Evolutionary conservation across 441 rosid genomes (phyloP), one percentile per base, ranked within the genome.

Genomic region (Gossypium davidsonii): DNA sequence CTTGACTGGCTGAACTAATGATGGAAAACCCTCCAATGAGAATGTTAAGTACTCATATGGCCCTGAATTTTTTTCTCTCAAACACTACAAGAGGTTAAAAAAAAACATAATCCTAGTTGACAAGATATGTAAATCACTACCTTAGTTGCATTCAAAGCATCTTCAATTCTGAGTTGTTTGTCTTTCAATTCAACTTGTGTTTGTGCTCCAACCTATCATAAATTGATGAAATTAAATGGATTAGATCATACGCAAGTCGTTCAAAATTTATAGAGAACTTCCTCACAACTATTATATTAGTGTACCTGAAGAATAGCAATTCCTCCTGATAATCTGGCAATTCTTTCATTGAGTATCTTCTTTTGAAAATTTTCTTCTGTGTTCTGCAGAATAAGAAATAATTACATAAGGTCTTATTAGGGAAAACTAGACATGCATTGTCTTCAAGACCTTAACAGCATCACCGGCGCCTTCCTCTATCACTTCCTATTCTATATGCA

Each of bases 141-240:
- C 97, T 94, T 94, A 4, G 98, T 94, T 59, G 98, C 97, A 79
- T 94, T 94, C 75, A 92, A 73, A 77, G 98, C 97, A 87, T 92
- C 98, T 84, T 92, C 98, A 37, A 87, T 80, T 66, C 89, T 86
- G 56, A 92, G 86, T 82, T 89, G 91, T 75, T 92, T 94, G 76
- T 94, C 98, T 82, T 91, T 94, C 83, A 91, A 77, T 79, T 94
- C 97, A 66, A 91, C 88, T 76, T 85, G 86, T 1, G 97, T 94
- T 70, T 88, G 97, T 74, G 97, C 97, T 78, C 98, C 98, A 18
- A 90, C 97, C 96, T 94, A 58, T 70, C 31, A 46, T 77, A 77
- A 60, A 67, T 20, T 59, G 66, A 37, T 72, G 62, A 71, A 77
- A 55, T 23, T 21, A 75, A 73, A 68, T 18, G 52, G 4, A 57